Conservation (phyloP, 2,329 filamentous ascomycete genomes). For the Monosporascus cannonballus region DNA sequence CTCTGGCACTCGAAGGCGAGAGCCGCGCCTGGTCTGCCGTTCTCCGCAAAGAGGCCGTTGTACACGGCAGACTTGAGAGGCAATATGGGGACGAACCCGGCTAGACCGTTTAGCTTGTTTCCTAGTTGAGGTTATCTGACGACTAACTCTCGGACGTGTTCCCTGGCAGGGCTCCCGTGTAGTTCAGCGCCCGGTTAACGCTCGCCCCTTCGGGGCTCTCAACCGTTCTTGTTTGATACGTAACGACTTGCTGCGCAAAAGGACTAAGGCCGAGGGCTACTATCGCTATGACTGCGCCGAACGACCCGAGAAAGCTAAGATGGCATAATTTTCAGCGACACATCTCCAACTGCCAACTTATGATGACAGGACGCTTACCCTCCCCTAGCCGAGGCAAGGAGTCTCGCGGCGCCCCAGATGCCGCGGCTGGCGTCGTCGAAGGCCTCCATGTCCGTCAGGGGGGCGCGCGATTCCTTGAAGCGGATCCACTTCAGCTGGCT, state of each 20-base stretch:
- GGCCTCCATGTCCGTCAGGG: slow-evolving; percentile 25
- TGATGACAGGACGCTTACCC: slow-evolving; percentile 13
- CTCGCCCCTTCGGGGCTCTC: slow-evolving; percentile 16
- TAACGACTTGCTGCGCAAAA: slow-evolving; percentile 27
- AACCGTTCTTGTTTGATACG: slow-evolving; percentile 18
- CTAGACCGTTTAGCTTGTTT: slow-evolving; percentile 4
- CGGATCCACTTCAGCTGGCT: slow-evolving; percentile 28
- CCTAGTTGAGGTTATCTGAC: neutral
- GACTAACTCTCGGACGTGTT: slow-evolving; percentile 13
- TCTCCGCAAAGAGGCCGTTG: slow-evolving; percentile 28
- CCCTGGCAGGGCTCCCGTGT: slow-evolving; percentile 21
- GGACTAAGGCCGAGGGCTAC: slow-evolving; percentile 23
- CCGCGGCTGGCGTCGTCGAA: slow-evolving; percentile 29
- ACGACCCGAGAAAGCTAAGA: slow-evolving; percentile 20
- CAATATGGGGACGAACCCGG: slow-evolving; percentile 26
- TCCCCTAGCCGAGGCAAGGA: slow-evolving; percentile 20
- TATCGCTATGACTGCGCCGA: slow-evolving; percentile 22
- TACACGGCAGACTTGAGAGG: slow-evolving; percentile 29
- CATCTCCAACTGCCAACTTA: too few species aligned
- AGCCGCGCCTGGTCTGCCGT: slow-evolving; percentile 19
- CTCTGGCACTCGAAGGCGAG: slow-evolving; percentile 22
- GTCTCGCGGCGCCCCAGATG: slow-evolving; percentile 21
- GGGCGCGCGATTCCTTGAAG: slow-evolving; percentile 22
- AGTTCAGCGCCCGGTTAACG: slow-evolving; percentile 22
- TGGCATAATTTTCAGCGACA: neutral